Evolutionary conservation across 495 filamentous ascomycete species (phyloP).

Genomic region (Polyplosphaeria fusca): DNA sequence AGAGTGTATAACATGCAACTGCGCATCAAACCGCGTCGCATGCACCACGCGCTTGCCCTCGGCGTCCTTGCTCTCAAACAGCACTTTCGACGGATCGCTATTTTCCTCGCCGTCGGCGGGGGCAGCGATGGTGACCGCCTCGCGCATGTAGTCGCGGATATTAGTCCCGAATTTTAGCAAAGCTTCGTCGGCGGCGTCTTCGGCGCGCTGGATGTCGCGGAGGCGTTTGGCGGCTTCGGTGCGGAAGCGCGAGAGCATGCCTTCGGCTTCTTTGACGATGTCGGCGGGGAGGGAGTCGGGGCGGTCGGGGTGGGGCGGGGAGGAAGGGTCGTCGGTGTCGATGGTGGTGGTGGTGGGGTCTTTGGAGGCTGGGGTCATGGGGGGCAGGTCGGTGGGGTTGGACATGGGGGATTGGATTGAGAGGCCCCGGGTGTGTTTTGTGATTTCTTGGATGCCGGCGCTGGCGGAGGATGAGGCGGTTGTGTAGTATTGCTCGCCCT

Average conservation of each 20-base stretch:
- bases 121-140: conserved; percentile 85
- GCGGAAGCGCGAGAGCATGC: conserved; percentile 78
- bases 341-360: conserved; percentile 45
- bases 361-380: conserved; percentile 40
- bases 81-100: conserved; percentile 43
- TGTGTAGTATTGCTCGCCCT: conserved; percentile 81
- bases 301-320: conserved; percentile 26
- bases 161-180: conserved; percentile 89
- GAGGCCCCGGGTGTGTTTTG: conserved; percentile 28
- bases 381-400: conserved; percentile 40
- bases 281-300: conserved; percentile 51
- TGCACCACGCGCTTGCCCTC: conserved; percentile 89
- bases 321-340: neutral
- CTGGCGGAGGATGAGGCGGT: conserved; percentile 76
- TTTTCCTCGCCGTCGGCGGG: conserved; percentile 48
- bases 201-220: conserved; percentile 87
- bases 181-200: conserved; percentile 97
- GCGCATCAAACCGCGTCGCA: conserved; percentile 89
- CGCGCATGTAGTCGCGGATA: conserved; percentile 82
- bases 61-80: conserved; percentile 90
- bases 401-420: conserved; percentile 34
- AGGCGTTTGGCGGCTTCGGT: conserved; percentile 78
- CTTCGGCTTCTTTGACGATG: conserved; percentile 60
- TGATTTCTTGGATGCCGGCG: conserved; percentile 59
- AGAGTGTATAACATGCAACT: conserved; percentile 91